Conservation (phyloP, 2,329 filamentous ascomycete genomes). For the Emericellopsis atlantica region DNA sequence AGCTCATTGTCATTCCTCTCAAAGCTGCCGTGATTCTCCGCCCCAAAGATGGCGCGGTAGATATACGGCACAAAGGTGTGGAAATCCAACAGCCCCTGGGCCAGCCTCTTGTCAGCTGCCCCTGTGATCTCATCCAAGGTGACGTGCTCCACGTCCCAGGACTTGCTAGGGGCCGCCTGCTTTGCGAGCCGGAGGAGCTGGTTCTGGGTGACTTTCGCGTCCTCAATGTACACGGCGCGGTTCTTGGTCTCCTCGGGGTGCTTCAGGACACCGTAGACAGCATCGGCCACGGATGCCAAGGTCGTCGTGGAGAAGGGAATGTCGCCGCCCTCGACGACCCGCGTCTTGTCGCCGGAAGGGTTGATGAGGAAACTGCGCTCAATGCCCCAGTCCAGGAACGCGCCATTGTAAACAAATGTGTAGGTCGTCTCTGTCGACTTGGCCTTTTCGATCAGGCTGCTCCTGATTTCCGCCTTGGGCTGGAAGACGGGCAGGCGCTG, state of each 20-base stretch:
- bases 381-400: slow-evolving; percentile 5
- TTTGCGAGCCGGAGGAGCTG: too few species aligned
- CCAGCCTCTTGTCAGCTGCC: slow-evolving; percentile 14
- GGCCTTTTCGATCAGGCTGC: slow-evolving; percentile 22
- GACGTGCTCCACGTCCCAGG: slow-evolving; percentile 29
- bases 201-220: slow-evolving; percentile 30
- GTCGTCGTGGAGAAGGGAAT: slow-evolving; percentile 19
- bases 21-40: slow-evolving; percentile 17
- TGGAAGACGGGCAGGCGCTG: slow-evolving; percentile 34
- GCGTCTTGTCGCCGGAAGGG: slow-evolving; percentile 34
- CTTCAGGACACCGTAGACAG: slow-evolving; percentile 32
- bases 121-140: slow-evolving; percentile 14
- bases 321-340: slow-evolving; percentile 37
- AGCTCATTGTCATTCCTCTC: slow-evolving; percentile 28
- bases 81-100: slow-evolving; percentile 13
- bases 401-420: slow-evolving; percentile 38
- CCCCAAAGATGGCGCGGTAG: slow-evolving; percentile 15
- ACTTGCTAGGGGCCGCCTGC: slow-evolving; percentile 23
- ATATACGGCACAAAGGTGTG: slow-evolving; percentile 20
- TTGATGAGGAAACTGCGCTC: slow-evolving; percentile 27
- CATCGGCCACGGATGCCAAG: slow-evolving; percentile 11
- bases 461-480: slow-evolving; percentile 29
- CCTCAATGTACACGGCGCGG: slow-evolving; percentile 28
- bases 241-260: slow-evolving; percentile 41
- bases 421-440: slow-evolving; percentile 33